Percentiles rank a stretch among this genome's conserved stretches.
phyloP scores from a whole-genome alignment of 208 protist species.

The Acanthamoeba sp. region DNA sequence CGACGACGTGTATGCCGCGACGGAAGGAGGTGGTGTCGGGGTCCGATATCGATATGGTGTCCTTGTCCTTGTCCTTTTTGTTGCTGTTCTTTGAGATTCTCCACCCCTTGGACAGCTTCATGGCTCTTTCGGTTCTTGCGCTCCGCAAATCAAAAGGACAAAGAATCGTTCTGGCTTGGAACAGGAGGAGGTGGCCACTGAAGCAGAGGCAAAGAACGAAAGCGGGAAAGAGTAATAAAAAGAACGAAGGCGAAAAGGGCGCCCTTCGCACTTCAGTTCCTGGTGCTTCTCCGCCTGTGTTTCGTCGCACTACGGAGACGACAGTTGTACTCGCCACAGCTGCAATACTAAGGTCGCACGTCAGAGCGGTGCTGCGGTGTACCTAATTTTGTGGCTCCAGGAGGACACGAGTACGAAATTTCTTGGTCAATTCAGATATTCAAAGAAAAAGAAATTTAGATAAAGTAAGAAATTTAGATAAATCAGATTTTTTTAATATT shows the following conservation, averaged over 20 bases:
- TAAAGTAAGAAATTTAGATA: too few relatives aligned
- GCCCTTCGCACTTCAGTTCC: neutral
- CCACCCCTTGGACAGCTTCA: neutral
- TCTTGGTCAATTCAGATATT: too few relatives aligned
- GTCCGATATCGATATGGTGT: neutral
- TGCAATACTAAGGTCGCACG: too few relatives aligned
- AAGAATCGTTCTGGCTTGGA: too few relatives aligned
- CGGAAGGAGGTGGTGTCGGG: conserved; percentile 37
- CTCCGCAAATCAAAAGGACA: too few relatives aligned
- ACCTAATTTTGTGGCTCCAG: too few relatives aligned
- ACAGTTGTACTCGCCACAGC: neutral
- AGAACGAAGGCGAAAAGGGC: neutral
- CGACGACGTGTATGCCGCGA: conserved; percentile 35
- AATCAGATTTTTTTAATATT: too few relatives aligned
- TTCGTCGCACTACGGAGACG: neutral
- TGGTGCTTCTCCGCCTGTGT: neutral
- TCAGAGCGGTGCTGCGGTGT: too few relatives aligned
- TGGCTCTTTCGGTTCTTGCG: neutral
- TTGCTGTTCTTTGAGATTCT: conserved; percentile 48
- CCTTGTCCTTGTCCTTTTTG: neutral
- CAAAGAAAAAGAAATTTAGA: too few relatives aligned
- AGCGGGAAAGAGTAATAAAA: neutral
- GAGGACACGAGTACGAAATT: too few relatives aligned
- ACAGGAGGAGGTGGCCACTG: too few relatives aligned
- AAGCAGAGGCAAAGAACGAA: neutral